phyloP scores from a whole-genome alignment of 2,329 filamentous ascomycete genomes.

The Decorospora gaudefroyi region DNA sequence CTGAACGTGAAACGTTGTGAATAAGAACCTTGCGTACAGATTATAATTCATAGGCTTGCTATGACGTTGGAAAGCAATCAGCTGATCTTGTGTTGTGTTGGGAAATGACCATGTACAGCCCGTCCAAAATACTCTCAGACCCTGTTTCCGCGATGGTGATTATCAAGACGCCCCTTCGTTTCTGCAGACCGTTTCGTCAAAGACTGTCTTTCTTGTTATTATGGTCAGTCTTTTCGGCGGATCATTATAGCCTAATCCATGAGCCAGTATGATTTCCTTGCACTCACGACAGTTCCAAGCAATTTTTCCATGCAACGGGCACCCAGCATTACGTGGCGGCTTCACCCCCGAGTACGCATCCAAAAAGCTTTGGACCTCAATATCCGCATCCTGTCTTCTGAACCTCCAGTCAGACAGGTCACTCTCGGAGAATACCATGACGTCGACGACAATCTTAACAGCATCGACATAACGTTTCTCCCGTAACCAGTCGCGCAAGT shows the following conservation, averaged over 20 bases:
- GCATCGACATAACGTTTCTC: constrained; percentile 23
- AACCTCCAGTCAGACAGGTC: background rate
- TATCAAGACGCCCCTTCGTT: constrained; percentile 1
- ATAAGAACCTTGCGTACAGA: too few relatives aligned
- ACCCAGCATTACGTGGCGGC: background rate
- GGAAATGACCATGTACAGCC: too few relatives aligned
- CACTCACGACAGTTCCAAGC: background rate
- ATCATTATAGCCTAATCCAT: constrained; percentile 1
- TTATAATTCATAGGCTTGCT: too few relatives aligned
- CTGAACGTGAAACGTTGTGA: too few relatives aligned
- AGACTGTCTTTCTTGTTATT: constrained; percentile 1
- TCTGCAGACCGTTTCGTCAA: constrained; percentile 4
- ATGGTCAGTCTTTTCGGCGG: constrained; percentile 1
- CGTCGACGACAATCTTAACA: constrained; percentile 16
- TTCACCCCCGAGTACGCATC: constrained; percentile 7
- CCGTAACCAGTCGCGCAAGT: constrained; percentile 38
- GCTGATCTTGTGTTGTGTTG: background rate
- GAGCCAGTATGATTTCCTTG: background rate
- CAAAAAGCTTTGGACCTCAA: constrained; percentile 10
- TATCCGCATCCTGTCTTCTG: background rate
- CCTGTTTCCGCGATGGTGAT: too few relatives aligned
- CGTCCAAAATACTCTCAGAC: too few relatives aligned
- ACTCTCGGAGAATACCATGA: constrained; percentile 2
- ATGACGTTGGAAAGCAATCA: too few relatives aligned
- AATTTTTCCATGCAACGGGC: constrained; percentile 5